phyloP scores from a whole-genome alignment of 1,284 basidiomycete species.

The Amylostereum areolatum region DNA sequence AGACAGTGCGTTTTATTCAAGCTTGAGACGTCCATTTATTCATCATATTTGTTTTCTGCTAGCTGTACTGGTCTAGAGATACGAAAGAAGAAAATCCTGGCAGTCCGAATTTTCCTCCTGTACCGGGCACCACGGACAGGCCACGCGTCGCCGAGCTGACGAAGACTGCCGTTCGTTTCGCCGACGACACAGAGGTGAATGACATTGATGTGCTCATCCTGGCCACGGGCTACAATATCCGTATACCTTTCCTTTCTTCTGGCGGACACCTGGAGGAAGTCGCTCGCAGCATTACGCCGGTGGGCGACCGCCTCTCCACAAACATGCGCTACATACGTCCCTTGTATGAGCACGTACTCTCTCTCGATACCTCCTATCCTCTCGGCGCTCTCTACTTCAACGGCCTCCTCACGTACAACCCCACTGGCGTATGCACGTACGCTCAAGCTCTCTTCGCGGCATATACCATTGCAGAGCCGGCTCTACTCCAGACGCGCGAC shows the following conservation, averaged over 20 bases:
- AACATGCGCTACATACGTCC: background rate
- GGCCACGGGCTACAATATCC: background rate
- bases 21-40: background rate
- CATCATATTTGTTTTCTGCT: no score
- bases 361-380: background rate
- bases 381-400: background rate
- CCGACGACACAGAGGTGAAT: background rate
- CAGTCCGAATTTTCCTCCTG: background rate
- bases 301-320: background rate
- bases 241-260: background rate
- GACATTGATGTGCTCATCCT: background rate
- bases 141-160: background rate
- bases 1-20: background rate
- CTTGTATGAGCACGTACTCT: background rate
- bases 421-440: background rate
- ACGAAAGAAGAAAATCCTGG: background rate
- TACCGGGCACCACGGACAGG: background rate
- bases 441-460: background rate
- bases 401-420: background rate
- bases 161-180: background rate
- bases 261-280: background rate
- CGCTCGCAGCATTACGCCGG: background rate
- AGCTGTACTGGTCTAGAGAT: background rate
- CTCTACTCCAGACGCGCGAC: background rate
- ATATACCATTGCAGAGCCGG: background rate